Evolutionary conservation across 495 filamentous ascomycete species (phyloP), one percentile per base, ranked within the genome.

Genomic region (Hypoxylon intermedium): DNA sequence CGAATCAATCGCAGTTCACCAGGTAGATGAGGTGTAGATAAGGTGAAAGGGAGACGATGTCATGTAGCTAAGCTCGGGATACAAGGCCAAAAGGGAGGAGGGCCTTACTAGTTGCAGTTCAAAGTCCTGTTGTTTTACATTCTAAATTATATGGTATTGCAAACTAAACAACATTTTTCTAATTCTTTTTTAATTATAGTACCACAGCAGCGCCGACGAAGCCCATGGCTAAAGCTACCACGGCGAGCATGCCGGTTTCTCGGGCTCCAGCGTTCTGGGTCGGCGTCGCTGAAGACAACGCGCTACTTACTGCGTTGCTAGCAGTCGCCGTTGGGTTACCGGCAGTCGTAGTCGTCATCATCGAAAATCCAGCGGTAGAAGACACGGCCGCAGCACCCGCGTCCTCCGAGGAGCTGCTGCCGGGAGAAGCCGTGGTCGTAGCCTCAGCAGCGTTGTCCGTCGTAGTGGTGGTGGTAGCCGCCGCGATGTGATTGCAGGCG

Each of bases 211-310:
- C 55, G 15, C 62, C 62, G 9, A 54, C 41, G 15, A 60, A 30
- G 3, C 62, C 55, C 13, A 43, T 43, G 18, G 51, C 62, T 24
- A 60, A 9, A 16, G 46, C 56, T 2, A 41, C 62, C 3, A 41
- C 41, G n/a, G 62, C 56, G n/a, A 56, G 4, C 62, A 60, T 52
- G 30, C 55, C 62, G 15, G 62, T 60, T 26, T 65, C 38, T 34
- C 45, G 45, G 1, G 55, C 49, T 9, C 56, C 41, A 1, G 56
- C 62, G 41, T 54, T 60, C 7, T 46, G 28, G 6, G 38, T 34
- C 28, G 36, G 38, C 0, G 56, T 59, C 20, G 20, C 26, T 12
- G 47, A 21, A 6, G 34, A 15, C 1, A 19, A n/a, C 9, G 41
- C 9, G 20, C 41, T 26, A 21, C 41, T 44, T 11, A 6, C 21